Evolutionary conservation across 2,329 filamentous ascomycete genomes (phyloP), one percentile per base, ranked within the genome.

Genomic region (Xylaria sp.): DNA sequence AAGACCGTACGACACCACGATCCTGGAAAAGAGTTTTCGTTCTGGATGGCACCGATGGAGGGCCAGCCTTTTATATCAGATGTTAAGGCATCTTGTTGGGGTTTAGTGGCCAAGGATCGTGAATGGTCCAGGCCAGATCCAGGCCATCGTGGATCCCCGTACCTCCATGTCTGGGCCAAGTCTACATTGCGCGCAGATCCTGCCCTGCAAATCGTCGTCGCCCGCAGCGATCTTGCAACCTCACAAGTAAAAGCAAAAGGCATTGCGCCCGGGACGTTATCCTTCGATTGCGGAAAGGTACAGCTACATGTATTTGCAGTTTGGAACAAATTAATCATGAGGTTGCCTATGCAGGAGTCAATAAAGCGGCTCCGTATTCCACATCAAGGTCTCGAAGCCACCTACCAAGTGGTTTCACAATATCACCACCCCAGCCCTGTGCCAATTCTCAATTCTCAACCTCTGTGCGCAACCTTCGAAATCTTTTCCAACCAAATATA

Each of bases 81-180:
- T 43, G 58, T 32, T 8, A 25, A 25, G 30, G 30, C 20, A 34
- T 57, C 62, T 68, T 9, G n/a, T 60, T 60, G 39, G 32, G 56
- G 67, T 34, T 64, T 69, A 66, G 64, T 23, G 64, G 64, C 60
- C 60, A 64, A 48, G 64, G 41, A 60, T 59, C 53, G 25, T 63
- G 60, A 53, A 18, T 39, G 67, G 63, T 63, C 67, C 61, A 69
- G 67, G 60, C 67, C 63, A 50, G 67, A 60, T 62, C 67, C 61
- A 69, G 67, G 60, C 67, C 63, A 50, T 20, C 28, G 12, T 50
- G 48, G 60, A 60, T 30, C 46, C 20, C 46, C 20, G 30, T 55
- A 15, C 48, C 45, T 56, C 23, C 34, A 25, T 43, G 43, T 52
- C 61, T 62, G 36, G 36, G 56, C 55, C 64, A 30, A 55, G 46